These are phyloP conservation scores for Termitomyces titanicus DNA, from an alignment of 768 basidiomycete genomes.

Conservation along the genomic window DNA sequence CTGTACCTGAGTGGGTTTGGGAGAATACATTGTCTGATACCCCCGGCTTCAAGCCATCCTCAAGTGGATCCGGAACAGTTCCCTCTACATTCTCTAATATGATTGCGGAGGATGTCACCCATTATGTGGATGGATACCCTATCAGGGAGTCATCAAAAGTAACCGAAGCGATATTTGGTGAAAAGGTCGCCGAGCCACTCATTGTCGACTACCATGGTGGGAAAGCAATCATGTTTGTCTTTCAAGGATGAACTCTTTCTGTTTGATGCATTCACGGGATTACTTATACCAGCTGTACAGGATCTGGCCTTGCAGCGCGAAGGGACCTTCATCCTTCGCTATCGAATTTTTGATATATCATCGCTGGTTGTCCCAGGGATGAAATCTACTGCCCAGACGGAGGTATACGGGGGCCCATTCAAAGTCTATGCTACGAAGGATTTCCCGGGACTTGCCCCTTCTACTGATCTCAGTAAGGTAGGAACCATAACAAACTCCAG, in stretches of 20 bases:
- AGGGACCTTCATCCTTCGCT: conserved; percentile 68
- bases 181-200: conserved; percentile 56
- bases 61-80: neutral
- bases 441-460: conserved; percentile 67
- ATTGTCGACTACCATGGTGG: conserved; percentile 51
- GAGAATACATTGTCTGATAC: neutral
- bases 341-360: conserved; percentile 64
- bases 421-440: conserved; percentile 70
- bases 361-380: conserved; percentile 28
- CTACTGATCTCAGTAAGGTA: conserved; percentile 69
- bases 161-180: conserved; percentile 56
- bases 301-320: conserved; percentile 66
- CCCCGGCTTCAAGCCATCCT: neutral
- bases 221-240: conserved; percentile 57
- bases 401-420: conserved; percentile 64
- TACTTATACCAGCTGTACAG: conserved; percentile 29
- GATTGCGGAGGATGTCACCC: conserved; percentile 26
- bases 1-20: conserved; percentile 38
- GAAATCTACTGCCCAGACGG: conserved; percentile 47
- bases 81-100: neutral
- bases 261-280: neutral
- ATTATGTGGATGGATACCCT: conserved; percentile 29
- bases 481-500: neutral
- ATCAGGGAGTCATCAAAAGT: conserved; percentile 38
- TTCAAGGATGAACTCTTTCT: conserved; percentile 40